Conservation (phyloP, 169 alveolate genomes). For the Babesia microti region DNA sequence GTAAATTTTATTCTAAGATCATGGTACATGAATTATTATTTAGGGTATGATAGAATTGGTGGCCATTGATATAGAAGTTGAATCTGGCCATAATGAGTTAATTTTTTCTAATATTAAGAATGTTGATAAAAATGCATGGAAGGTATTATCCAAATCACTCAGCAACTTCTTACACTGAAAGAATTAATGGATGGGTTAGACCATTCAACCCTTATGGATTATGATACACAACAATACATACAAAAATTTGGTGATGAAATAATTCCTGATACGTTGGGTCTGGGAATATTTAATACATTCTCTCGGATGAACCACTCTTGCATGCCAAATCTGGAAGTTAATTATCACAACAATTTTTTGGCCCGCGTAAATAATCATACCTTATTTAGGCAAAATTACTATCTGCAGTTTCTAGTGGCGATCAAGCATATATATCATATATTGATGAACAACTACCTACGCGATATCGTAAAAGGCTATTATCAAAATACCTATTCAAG, state of each 20-base stretch:
- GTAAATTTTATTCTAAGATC: slow-evolving; percentile 12
- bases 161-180: background rate
- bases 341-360: slow-evolving; percentile 10
- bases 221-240: slow-evolving; percentile 4
- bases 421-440: slow-evolving; percentile 34
- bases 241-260: slow-evolving; percentile 7
- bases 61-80: slow-evolving; percentile 39
- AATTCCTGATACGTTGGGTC: slow-evolving; percentile 36
- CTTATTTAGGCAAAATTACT: background rate
- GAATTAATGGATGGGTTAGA: background rate
- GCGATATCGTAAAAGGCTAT: slow-evolving; percentile 10
- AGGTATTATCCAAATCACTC: background rate
- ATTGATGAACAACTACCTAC: slow-evolving; percentile 14
- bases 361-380: slow-evolving; percentile 14
- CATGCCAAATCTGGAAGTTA: slow-evolving; percentile 30
- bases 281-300: slow-evolving; percentile 23
- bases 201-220: background rate
- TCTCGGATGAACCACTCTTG: slow-evolving; percentile 43
- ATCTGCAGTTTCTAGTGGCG: slow-evolving; percentile 15
- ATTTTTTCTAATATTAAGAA: background rate
- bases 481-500: slow-evolving; percentile 32
- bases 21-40: slow-evolving; percentile 16
- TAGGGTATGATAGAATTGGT: slow-evolving; percentile 26
- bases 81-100: slow-evolving; percentile 17
- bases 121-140: slow-evolving; percentile 1